Evolutionary conservation across 2,329 filamentous ascomycete genomes (phyloP), one percentile per base, ranked within the genome.

Genomic region (Moelleriella libera): DNA sequence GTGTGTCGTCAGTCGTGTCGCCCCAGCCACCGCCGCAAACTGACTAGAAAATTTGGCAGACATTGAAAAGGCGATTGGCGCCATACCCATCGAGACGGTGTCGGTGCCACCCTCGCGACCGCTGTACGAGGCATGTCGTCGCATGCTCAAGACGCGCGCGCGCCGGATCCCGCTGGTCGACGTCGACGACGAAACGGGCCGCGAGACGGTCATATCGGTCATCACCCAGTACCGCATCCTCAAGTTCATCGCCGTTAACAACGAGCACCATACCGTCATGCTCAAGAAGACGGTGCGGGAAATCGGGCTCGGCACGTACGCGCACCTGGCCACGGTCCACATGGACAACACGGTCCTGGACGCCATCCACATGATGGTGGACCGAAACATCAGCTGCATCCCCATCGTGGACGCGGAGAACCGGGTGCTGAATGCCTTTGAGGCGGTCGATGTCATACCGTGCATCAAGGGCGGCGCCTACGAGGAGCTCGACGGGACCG

Each of bases 191-290:
- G 92, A 98, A 66, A 98, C 92, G 2, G 82, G 85, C 48, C 79
- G 88, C 52, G 82, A 92, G 60, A 92, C 90, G 68, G 88, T 98
- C 14, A 86, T 98, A 51, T 96, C 88, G 57, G 92, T 98, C 51
- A 85, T 98, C 50, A 98, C 92, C 0, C 92, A 98, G 65, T 98
- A 98, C 66, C 85, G 94, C 49, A 97, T 98, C 56, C 78, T 98
- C 53, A 98, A 98, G 63, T 98, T 98, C 63, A 94, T 98, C 52
- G 89, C 92, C 9, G 90, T 98, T 65, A 98, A 98, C 65, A 79
- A 78, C 56, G 78, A 82, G 58, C 81, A 83, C 56, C 85, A 94
- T 61, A 96, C 90, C 5, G 83, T 94, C 57, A 78, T 88, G 60
- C 69, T 98, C 51, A 86, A 87, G 61, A 96, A 94, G 68, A 83